Conservation (phyloP, 208 protist species). For the Acanthamoeba culbertsoni region DNA sequence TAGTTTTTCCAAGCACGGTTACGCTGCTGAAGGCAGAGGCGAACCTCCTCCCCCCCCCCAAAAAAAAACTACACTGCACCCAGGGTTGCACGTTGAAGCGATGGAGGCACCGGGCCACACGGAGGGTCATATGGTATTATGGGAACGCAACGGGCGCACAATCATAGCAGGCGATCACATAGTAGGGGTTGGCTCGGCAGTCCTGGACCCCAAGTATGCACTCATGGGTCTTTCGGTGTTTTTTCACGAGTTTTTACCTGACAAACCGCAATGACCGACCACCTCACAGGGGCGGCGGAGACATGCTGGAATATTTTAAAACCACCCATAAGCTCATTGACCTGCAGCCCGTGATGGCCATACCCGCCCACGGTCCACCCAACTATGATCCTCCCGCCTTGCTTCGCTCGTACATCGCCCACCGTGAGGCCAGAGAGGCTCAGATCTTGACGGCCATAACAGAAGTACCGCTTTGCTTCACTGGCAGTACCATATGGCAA, state of each 20-base stretch:
- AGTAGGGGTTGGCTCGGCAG: neutral
- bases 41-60: no score
- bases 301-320: neutral
- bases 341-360: neutral
- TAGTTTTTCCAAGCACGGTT: no score
- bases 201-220: neutral
- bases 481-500: neutral
- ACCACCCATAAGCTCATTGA: neutral
- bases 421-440: constrained; percentile 2
- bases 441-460: neutral
- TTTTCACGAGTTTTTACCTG: neutral
- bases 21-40: neutral
- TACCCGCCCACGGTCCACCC: neutral
- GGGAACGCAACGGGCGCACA: neutral
- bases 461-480: neutral
- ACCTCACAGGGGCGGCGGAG: neutral
- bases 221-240: neutral
- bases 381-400: neutral
- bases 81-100: neutral
- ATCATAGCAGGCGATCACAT: constrained; percentile 40
- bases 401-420: neutral
- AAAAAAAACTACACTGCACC: no score
- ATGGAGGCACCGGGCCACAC: neutral
- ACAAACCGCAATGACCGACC: neutral
- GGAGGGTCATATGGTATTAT: constrained; percentile 18